These are phyloP conservation scores for Antrodiella citrinella DNA, from an alignment of 768 basidiomycete genomes.

Conservation along the genomic window DNA sequence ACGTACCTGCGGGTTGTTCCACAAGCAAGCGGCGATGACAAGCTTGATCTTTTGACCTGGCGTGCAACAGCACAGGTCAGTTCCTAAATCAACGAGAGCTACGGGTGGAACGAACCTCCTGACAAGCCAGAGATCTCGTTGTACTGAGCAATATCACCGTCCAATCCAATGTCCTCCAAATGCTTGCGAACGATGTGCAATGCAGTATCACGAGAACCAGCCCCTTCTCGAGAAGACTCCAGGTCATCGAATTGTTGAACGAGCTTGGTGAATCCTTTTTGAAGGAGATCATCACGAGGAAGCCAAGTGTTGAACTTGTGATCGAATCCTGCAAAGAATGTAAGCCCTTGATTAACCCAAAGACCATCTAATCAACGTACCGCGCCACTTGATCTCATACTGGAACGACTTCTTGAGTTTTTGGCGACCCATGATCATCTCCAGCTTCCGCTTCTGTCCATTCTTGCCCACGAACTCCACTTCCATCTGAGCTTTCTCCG, in stretches of 20 bases:
- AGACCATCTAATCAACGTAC: conserved; percentile 10
- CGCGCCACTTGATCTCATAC: conserved; percentile 88
- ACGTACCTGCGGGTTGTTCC: conserved; percentile 88
- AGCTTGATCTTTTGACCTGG: conserved; percentile 94
- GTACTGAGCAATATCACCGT: conserved; percentile 97
- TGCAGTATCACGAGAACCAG: conserved; percentile 82
- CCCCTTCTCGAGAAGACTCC: conserved; percentile 92
- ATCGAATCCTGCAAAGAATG: conserved; percentile 41
- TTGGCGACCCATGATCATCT: conserved; percentile 91
- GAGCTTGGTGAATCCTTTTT: conserved; percentile 83
- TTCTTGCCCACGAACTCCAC: conserved; percentile 88
- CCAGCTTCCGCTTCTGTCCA: conserved; percentile 84
- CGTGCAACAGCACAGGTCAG: neutral
- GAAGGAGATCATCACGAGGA: conserved; percentile 75
- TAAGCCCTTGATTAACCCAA: neutral
- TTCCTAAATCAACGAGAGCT: conserved; percentile 5
- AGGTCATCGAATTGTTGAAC: conserved; percentile 95
- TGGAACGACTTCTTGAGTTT: conserved; percentile 94
- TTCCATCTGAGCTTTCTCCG: conserved; percentile 72
- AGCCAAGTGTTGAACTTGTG: conserved; percentile 91
- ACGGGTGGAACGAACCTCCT: conserved; percentile 52
- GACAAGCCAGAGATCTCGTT: conserved; percentile 93
- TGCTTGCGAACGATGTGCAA: conserved; percentile 81
- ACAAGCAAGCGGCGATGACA: conserved; percentile 89
- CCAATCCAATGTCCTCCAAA: conserved; percentile 90